Base-by-base conservation (phyloP, 352 stramenopile genomes). In the Albugo laibachii region DNA sequence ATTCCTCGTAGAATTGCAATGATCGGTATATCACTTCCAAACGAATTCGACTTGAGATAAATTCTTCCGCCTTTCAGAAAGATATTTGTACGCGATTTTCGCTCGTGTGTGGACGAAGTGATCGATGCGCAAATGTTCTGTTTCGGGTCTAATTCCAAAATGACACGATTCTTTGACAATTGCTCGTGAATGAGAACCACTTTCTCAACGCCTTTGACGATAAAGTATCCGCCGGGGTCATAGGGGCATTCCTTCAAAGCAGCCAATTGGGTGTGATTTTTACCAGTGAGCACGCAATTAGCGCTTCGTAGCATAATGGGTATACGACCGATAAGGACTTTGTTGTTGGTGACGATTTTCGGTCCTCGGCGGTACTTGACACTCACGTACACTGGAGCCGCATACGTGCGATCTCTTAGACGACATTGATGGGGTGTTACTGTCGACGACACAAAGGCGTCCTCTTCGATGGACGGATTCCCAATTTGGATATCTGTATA, bases 101-200 rank as follows among this genome's bases (percentile, higher is more conserved):
- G 79, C 64, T 99, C 95, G 62, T 98, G 92, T 8, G 96, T 99
- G 5, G 94, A 98, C 47, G 87, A 98, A 13, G 95, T 99, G 54
- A 99, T 98, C 40, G 75, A 81, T 13, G 91, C 91, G 54, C 76
- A 92, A 20, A 95, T 71, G 47, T 94, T 89, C 41, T 78, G 78
- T 59, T 92, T 93, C 56, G 54, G 57, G 54, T 99, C 95, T 61
- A 96, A 75, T 67, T 99, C 96, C 41, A 99, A 89, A 63, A 99
- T 99, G 16, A 99, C 92, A 56, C 95, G 78, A 80, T 99, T 99
- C 67, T 99, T 99, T 36, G 78, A 97, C 41, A 99, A 62, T 62
- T 99, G 96, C 51, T 99, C 96, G 64, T 99, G 95, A 62, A 98
- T 99, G 3, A 99, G 67, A 63, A 99, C 97, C 14, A 99, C 96